Conservation (phyloP, 176 grass and related monocot species). For the Oryza punctata region DNA sequence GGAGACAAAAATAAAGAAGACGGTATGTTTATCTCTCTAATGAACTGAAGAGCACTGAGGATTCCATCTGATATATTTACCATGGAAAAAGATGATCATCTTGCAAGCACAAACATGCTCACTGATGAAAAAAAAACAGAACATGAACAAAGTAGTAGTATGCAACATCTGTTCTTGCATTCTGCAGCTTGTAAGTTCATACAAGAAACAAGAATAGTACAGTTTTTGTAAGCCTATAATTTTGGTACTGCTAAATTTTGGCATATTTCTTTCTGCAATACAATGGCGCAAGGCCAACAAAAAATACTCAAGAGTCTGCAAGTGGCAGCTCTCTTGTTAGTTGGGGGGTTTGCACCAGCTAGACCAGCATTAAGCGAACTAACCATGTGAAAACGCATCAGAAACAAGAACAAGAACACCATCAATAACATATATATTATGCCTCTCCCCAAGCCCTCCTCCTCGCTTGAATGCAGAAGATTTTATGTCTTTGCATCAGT, state of each 20-base stretch:
- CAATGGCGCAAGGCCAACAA: slow-evolving; percentile 42
- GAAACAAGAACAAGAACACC: slow-evolving; percentile 41
- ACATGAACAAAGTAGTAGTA: neutral
- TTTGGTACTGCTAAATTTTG: slow-evolving; percentile 42
- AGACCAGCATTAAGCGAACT: slow-evolving; percentile 43
- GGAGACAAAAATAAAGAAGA: neutral
- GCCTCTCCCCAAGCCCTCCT: slow-evolving; percentile 5
- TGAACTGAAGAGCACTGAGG: neutral
- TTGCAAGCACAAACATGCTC: neutral
- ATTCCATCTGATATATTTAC: neutral
- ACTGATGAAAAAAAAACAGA: neutral
- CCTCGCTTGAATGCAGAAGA: slow-evolving; percentile 42
- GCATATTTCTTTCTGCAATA: slow-evolving; percentile 57
- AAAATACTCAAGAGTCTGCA: slow-evolving; percentile 68
- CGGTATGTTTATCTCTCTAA: neutral
- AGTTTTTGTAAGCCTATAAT: slow-evolving; percentile 54
- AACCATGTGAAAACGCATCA: slow-evolving; percentile 47
- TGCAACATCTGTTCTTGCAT: slow-evolving; percentile 29
- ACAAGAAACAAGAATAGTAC: slow-evolving; percentile 46
- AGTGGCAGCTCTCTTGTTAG: slow-evolving; percentile 67
- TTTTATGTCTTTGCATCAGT: slow-evolving; percentile 40
- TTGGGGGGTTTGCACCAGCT: slow-evolving; percentile 50
- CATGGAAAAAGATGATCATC: neutral
- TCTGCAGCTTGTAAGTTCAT: slow-evolving; percentile 24
- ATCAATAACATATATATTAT: slow-evolving; percentile 43